Percentiles rank a stretch among this genome's conserved stretches.
These are phyloP conservation scores for Yarrowia galli DNA, from an alignment of 1,139 yeast species.

Conservation along the genomic window DNA sequence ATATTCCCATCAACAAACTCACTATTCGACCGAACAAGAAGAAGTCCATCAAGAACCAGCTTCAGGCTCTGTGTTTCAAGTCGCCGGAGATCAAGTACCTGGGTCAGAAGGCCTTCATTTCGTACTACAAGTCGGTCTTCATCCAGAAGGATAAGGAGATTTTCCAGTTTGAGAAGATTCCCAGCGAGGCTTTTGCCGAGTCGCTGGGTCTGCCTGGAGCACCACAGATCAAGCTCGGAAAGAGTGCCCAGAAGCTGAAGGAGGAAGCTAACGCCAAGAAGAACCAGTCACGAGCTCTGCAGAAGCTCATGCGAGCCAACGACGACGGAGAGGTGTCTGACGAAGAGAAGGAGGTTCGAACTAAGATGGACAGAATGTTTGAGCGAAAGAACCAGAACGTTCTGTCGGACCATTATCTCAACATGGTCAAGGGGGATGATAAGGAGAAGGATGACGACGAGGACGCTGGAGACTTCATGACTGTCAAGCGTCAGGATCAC, in stretches of 20 bases:
- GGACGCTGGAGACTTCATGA: slow-evolving; percentile 73
- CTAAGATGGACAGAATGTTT: slow-evolving; percentile 95
- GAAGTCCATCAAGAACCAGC: slow-evolving; percentile 79
- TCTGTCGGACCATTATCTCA: slow-evolving; percentile 83
- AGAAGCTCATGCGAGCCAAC: slow-evolving; percentile 63
- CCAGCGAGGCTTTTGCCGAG: slow-evolving; percentile 82
- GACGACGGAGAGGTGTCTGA: slow-evolving; percentile 67
- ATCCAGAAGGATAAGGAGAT: slow-evolving; percentile 88
- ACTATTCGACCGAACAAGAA: slow-evolving; percentile 79
- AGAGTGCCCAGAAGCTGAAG: slow-evolving; percentile 57
- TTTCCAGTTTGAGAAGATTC: slow-evolving; percentile 76
- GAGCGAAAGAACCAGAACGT: slow-evolving; percentile 94
- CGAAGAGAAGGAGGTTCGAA: slow-evolving; percentile 60
- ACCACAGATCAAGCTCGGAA: slow-evolving; percentile 79
- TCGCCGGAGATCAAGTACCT: slow-evolving; percentile 90
- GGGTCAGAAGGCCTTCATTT: slow-evolving; percentile 94
- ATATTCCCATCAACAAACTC: slow-evolving; percentile 73
- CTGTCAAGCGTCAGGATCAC: slow-evolving; percentile 79
- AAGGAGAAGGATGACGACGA: slow-evolving; percentile 50
- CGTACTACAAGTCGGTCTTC: slow-evolving; percentile 84
- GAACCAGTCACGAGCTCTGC: slow-evolving; percentile 77
- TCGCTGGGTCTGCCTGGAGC: slow-evolving; percentile 96
- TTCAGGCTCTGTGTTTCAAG: slow-evolving; percentile 89
- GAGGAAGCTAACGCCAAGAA: slow-evolving; percentile 60
- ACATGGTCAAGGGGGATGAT: slow-evolving; percentile 54